Percentiles rank a stretch among this genome's conserved stretches.
These are phyloP conservation scores for Moringa oleifera DNA, from an alignment of 345 rosid species.

Conservation along the genomic window DNA sequence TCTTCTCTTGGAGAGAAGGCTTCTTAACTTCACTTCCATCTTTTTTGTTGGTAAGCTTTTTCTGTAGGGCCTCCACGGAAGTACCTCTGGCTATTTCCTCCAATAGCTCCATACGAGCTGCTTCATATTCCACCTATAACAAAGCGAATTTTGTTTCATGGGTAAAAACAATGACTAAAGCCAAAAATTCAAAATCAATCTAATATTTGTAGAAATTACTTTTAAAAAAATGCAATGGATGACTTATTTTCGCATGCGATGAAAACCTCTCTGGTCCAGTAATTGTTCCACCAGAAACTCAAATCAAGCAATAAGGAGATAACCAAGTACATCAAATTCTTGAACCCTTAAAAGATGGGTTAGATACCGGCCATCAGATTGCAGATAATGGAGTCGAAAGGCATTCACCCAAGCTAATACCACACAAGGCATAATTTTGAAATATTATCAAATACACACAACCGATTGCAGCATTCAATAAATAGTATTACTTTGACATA, in stretches of 20 bases:
- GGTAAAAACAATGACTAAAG: background rate
- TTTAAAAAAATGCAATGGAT: no score
- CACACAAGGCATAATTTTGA: background rate
- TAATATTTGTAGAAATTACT: no score
- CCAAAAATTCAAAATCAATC: background rate
- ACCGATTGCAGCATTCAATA: background rate
- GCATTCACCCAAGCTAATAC: background rate
- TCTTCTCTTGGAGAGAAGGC: constrained; percentile 24
- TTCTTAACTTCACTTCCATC: constrained; percentile 38
- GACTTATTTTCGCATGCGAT: no score
- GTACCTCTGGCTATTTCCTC: constrained; percentile 77
- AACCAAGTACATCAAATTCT: background rate
- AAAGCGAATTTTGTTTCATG: background rate
- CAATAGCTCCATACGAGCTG: constrained; percentile 80
- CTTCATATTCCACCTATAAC: constrained; percentile 84
- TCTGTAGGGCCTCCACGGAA: constrained; percentile 68
- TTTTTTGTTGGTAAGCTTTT: constrained; percentile 51
- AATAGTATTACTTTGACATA: no score
- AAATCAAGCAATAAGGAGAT: background rate
- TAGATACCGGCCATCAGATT: background rate
- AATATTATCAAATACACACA: background rate
- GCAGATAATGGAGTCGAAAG: no score
- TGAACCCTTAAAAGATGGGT: background rate
- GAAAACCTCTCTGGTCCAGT: no score
- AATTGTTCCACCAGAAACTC: background rate